Evolutionary conservation across 306 rosid species (phyloP), one percentile per base, ranked within the genome.

Genomic region (Dryas alaskensis): DNA sequence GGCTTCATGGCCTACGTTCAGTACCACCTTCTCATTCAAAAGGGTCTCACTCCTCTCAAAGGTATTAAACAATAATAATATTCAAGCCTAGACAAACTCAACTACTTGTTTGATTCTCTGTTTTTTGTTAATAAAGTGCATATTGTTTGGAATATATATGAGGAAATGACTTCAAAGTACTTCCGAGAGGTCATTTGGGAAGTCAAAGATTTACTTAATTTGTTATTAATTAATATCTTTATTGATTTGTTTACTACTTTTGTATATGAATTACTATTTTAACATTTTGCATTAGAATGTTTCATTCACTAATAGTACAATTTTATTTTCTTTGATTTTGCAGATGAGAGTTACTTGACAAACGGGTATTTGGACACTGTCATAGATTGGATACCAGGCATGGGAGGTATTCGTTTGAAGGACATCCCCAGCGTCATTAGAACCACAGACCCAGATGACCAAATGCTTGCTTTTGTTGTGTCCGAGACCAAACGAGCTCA

Each of bases 351-450:
- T 58, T 25, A 76, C 5, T 0, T 83, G 0, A 84, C 77, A n/a
- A 80, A 86, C 11, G 91, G 87, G 3, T 84, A 86, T 70, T 59
- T 90, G 70, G 90, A 88, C 6, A 85, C 76, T 0, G 48, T 48
- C 0, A 62, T 91, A 4, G 90, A 91, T n/a, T 87, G 90, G 89
- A 67, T 91, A 0, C 85, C 89, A 0, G 93, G 92, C 4, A 76
- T 88, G 53, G 83, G 82, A 46, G 84, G 63, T 14, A 74, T 88
- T 8, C 80, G 87, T 3, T 6, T 90, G 6, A 88, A 16, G 62
- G 93, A 88, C 59, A 37, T 90, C 0, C 96, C 96, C 0, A 78
- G 45, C 53, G 86, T 90, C 78, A 8, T 90, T 1, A 83, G 92
- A 79, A 90, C 92, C 69, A 86, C 86, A 0, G 67, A 90, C 7